These are phyloP conservation scores for Dendrobium chrysotoxum DNA, from an alignment of 106 monocot species.

Conservation along the genomic window DNA sequence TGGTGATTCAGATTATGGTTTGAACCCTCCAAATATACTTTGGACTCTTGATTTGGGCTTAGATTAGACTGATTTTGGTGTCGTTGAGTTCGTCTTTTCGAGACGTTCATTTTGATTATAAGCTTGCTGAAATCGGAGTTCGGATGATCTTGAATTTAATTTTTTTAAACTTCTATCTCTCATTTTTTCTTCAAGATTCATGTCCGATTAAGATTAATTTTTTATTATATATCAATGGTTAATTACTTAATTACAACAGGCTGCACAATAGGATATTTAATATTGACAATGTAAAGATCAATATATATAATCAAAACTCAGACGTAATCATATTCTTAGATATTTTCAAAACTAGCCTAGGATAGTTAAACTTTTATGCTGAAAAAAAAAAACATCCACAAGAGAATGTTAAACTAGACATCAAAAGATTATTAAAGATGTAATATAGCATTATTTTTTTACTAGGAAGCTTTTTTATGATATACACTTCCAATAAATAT, in stretches of 20 bases:
- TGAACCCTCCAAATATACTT: no score
- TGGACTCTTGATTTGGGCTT: no score
- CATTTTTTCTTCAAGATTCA: no score
- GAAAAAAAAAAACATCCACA: neutral
- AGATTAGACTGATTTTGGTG: no score
- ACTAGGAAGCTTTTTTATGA: neutral
- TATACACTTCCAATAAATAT: neutral
- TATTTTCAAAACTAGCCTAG: neutral
- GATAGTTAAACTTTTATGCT: neutral
- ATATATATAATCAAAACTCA: neutral
- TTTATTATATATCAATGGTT: no score
- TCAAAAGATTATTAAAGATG: neutral
- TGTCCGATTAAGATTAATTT: no score
- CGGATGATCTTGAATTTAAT: no score
- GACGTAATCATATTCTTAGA: neutral
- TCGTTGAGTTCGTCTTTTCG: no score
- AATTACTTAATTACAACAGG: conserved; percentile 12
- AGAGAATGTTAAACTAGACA: neutral
- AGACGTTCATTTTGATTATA: no score
- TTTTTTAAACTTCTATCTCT: no score
- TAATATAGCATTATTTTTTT: neutral
- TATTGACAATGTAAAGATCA: neutral
- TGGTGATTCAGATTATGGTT: no score
- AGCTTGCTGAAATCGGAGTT: no score
- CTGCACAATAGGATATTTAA: conserved; percentile 26